These are phyloP conservation scores for Aspergillus niger DNA, from an alignment of 2,329 filamentous ascomycete genomes.

Conservation along the genomic window DNA sequence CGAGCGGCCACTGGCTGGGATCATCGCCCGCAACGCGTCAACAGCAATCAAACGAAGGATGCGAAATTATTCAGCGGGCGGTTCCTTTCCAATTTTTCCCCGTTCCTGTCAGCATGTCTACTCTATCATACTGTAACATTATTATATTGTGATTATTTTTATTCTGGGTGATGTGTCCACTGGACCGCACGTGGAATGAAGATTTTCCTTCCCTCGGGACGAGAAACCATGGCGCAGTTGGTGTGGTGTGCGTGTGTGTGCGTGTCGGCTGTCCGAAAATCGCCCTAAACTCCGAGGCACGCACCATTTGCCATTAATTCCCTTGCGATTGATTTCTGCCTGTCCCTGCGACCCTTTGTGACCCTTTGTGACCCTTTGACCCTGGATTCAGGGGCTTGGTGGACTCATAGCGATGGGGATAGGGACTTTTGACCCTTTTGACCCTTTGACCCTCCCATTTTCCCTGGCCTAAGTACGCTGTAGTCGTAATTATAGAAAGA, in stretches of 20 bases:
- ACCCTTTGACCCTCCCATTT: not conserved
- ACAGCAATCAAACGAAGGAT: not conserved
- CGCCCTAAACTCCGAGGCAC: not conserved
- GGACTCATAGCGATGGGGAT: too few species aligned
- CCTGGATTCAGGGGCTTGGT: not conserved
- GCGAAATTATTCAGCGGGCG: too few species aligned
- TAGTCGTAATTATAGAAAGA: not conserved
- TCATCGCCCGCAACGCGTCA: not conserved
- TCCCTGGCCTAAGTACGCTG: not conserved
- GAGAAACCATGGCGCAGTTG: not conserved
- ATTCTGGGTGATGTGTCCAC: not conserved
- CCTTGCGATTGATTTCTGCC: not conserved
- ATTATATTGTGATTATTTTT: not conserved
- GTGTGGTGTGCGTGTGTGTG: not conserved
- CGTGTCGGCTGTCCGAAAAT: not conserved
- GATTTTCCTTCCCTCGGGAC: not conserved
- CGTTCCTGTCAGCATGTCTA: too few species aligned
- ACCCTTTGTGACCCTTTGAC: not conserved
- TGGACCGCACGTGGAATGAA: not conserved
- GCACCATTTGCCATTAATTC: not conserved
- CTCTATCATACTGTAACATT: too few species aligned
- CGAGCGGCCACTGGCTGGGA: not conserved
- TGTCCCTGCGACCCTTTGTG: too few species aligned
- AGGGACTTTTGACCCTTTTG: not conserved
- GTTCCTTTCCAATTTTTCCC: too few species aligned